A percentile compares a stretch with the other conserved stretches of the same genome.
These are phyloP conservation scores for Rhodotorula sp. DNA, from an alignment of 1,284 basidiomycete species.

Conservation along the genomic window DNA sequence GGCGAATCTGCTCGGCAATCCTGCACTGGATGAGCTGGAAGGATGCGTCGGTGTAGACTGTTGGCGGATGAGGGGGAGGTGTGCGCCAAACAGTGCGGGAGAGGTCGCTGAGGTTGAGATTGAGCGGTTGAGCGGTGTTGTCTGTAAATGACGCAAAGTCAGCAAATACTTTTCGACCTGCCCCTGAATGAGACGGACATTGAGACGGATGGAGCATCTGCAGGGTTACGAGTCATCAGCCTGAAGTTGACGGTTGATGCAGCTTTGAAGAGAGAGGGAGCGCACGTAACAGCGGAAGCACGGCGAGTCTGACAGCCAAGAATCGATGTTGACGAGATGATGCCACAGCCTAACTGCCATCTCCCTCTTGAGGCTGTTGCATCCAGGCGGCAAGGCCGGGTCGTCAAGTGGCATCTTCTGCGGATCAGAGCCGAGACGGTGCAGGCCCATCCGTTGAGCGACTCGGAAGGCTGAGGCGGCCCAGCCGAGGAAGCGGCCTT, in stretches of 20 bases:
- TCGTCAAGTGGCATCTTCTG: constrained; percentile 42
- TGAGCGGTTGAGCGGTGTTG: constrained; percentile 36
- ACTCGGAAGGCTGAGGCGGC: constrained; percentile 30
- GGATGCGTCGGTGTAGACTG: constrained; percentile 34
- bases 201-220: constrained; percentile 38
- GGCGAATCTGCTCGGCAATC: constrained; percentile 34
- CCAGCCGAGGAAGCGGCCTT: constrained; percentile 39
- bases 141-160: constrained; percentile 10
- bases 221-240: neutral
- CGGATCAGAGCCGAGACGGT: constrained; percentile 33
- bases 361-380: constrained; percentile 39
- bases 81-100: constrained; percentile 35
- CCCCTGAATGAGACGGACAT: neutral
- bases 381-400: constrained; percentile 40
- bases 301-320: constrained; percentile 33
- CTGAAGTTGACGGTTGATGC: too few relatives aligned
- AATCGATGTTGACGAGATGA: constrained; percentile 31
- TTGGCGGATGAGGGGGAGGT: constrained; percentile 4
- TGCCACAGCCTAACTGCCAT: constrained; percentile 34
- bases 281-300: constrained; percentile 30
- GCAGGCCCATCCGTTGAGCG: constrained; percentile 40
- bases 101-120: constrained; percentile 36
- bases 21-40: constrained; percentile 40
- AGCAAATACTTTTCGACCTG: neutral
- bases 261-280: too few relatives aligned